Evolutionary conservation across 768 basidiomycete species (phyloP), one percentile per base, ranked within the genome.

Genomic region (Galerina sulciceps): DNA sequence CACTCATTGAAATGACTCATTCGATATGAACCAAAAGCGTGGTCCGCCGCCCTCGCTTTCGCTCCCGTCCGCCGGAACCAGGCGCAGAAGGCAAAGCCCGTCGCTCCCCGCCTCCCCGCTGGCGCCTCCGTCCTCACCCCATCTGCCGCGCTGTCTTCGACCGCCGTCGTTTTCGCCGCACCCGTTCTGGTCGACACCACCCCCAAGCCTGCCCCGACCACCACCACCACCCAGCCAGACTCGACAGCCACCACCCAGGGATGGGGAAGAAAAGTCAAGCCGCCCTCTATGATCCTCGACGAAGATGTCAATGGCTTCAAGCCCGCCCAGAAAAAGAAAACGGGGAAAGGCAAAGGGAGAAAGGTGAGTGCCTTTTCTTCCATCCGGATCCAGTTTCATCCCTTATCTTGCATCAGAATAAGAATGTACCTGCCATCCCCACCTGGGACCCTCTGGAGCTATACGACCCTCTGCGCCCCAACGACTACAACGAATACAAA

Each of bases 401-500:
- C 48, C n/a, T 17, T 18, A 42, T 54, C 31, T 51, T 22, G 31
- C 34, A 31, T 14, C 54, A 90, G 87, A 88, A 89, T 66, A 89
- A 88, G 62, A 81, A 84, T 66, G 72, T 78, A 0, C 82, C 82
- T 43, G 72, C 79, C 10, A 62, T 84, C 6, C 72, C 74, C 1
- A 72, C 84, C 2, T 93, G 93, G 93, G 91, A 94, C 72, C 93
- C 93, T 4, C 69, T 74, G 56, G 93, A 94, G 65, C 79, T 75
- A 26, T 95, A 95, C 69, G 93, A 95, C 62, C 90, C 92, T 1
- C 73, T 87, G 18, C 85, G 90, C 22, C 93, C 93, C 2, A 94
- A 94, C 59, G 93, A 95, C 64, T 94, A 94, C 73, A 87, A 89
- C 64, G 93, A 94, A 65, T 94, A 87, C 79, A 94, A 93, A 67